A percentile compares a stretch with the other conserved stretches of the same genome.
Conservation (phyloP, 1,139 yeast genomes). For the Candida albicans region DNA sequence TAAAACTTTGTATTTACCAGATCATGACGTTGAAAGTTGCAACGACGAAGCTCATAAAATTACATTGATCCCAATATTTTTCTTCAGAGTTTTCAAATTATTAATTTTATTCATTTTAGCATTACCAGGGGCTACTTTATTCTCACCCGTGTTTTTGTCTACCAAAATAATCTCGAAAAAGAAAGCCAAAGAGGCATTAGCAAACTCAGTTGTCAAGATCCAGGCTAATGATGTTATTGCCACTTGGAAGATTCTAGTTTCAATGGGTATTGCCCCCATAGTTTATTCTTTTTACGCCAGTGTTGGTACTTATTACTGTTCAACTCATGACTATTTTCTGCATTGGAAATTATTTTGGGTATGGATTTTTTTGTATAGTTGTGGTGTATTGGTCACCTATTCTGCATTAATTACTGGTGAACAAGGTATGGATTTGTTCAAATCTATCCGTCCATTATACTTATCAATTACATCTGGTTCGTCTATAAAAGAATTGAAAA, state of each 20-base stretch:
- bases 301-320: constrained; percentile 55
- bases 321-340: constrained; percentile 22
- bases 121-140: constrained; percentile 81
- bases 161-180: constrained; percentile 68
- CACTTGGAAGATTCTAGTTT: constrained; percentile 91
- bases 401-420: constrained; percentile 90
- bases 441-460: constrained; percentile 79
- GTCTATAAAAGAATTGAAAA: constrained; percentile 53
- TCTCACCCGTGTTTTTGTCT: constrained; percentile 84
- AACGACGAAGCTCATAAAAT: constrained; percentile 43
- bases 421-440: constrained; percentile 84
- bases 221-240: constrained; percentile 92
- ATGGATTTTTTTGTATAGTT: constrained; percentile 50
- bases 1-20: constrained; percentile 73
- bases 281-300: constrained; percentile 79
- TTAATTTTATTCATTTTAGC: constrained; percentile 58
- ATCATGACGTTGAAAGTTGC: constrained; percentile 82
- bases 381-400: constrained; percentile 74
- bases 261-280: constrained; percentile 86
- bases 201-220: constrained; percentile 86
- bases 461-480: constrained; percentile 62
- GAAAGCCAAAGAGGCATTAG: constrained; percentile 78
- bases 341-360: constrained; percentile 29
- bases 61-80: constrained; percentile 44
- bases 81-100: constrained; percentile 56